Evolutionary conservation across 192 early-diverging fungal genomes (phyloP).

Genomic region (Coemansia umbellata): DNA sequence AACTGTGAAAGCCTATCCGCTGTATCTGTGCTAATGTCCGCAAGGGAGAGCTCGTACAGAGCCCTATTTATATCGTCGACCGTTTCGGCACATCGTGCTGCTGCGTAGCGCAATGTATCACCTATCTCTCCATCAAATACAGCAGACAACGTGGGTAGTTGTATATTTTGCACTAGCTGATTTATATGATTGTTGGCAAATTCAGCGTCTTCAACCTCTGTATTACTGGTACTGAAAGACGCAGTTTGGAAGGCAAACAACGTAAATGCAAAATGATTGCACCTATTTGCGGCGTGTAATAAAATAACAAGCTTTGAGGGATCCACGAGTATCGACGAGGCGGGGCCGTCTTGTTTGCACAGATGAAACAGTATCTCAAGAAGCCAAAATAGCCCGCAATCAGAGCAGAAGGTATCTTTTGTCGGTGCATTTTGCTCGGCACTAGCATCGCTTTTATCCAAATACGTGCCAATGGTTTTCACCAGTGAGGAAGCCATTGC

Average conservation of each 20-base stretch:
- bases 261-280: conserved; percentile 28
- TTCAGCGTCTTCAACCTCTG: not conserved
- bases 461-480: too few species aligned
- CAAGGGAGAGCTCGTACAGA: conserved; percentile 1
- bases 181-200: not conserved
- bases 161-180: not conserved
- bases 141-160: not conserved
- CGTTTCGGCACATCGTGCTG: not conserved
- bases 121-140: conserved; percentile 2
- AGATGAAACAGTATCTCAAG: conserved; percentile 34
- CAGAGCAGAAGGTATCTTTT: too few species aligned
- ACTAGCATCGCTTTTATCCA: too few species aligned
- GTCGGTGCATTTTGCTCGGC: too few species aligned
- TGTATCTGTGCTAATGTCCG: not conserved
- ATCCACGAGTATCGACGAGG: not conserved
- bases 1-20: not conserved
- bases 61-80: conserved; percentile 1
- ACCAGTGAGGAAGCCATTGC: too few species aligned
- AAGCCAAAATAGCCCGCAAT: conserved; percentile 17
- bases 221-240: not conserved
- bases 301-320: conserved; percentile 10
- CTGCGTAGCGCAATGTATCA: not conserved
- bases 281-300: conserved; percentile 11
- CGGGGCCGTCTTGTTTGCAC: not conserved
- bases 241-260: conserved; percentile 17